Evolutionary conservation across 441 rosid genomes (phyloP), one percentile per base, ranked within the genome.

Genomic region (Croton laevigatus): DNA sequence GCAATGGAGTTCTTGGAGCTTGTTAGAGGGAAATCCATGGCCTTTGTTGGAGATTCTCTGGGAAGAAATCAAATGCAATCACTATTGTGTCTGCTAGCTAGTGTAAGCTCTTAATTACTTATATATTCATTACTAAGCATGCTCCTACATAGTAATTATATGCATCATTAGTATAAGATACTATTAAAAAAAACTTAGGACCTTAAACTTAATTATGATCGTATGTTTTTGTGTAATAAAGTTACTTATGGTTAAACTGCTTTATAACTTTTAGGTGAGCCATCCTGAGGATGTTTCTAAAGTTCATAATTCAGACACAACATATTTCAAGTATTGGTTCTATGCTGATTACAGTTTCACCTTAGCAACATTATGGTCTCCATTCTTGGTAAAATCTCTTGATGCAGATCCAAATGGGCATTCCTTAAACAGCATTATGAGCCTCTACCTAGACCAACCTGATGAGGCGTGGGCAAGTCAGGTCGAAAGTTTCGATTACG

Each of bases 41-140:
- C 88, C 16, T 89, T 92, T 63, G 88, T 90, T 32, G 94, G 98
- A 27, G 98, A 92, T 71, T 90, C 98, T 9, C 82, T 93, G 2
- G 92, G 89, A 64, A 82, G 94, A 71, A 93, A 93, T 81, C 97
- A 90, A 74, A 85, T 88, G 86, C 91, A 93, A 14, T 90, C 98
- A 14, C 75, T 93, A 51, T 45, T 89, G 5, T 93, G 95, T 82
- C 93, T 93, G 73, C 81, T 93, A 66, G 76, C 94, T 59, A 71
- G 66, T 70, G 96, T 89, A 84, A 84, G 82, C 53, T 16, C 55
- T 60, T 16, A 8, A 62, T 37, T 53, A 4, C 49, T 51, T 53
- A 23, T 53, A 27, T 1, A 27, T 20, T 54, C 17, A 52, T n/a
- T 69, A 27, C 17, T 32, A 16, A 45, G 55, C 55, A 64, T 64